phyloP scores from a whole-genome alignment of 768 basidiomycete species.

The Suillus decipiens region DNA sequence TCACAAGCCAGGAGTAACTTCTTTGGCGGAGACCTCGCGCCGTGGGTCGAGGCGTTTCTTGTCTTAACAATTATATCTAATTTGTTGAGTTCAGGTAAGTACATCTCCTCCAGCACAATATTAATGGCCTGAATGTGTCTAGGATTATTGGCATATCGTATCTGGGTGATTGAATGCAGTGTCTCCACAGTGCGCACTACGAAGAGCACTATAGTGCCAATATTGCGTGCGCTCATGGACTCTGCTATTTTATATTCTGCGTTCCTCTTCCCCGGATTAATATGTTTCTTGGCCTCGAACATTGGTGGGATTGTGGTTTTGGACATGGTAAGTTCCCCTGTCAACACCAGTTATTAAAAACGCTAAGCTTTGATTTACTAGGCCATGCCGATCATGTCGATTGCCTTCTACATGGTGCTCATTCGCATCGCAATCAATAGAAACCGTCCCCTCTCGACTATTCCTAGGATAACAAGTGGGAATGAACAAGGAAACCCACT shows the following conservation, averaged over 20 bases:
- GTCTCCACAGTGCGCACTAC: not conserved
- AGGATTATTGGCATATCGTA: not conserved
- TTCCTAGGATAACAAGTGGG: not conserved
- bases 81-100: not conserved
- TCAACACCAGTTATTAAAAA: not conserved
- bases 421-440: not conserved
- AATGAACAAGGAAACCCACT: not conserved
- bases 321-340: not conserved
- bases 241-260: not conserved
- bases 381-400: constrained; percentile 1
- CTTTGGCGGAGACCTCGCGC: not conserved
- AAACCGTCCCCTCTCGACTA: not conserved
- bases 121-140: not conserved
- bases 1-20: not conserved
- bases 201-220: not conserved
- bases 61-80: not conserved
- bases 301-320: not conserved
- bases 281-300: not conserved
- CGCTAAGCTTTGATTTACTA: not conserved
- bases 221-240: not conserved
- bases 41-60: not conserved
- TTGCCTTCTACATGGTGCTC: not conserved
- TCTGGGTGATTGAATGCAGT: not conserved
- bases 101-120: not conserved
- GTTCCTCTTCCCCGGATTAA: not conserved